phyloP scores from a whole-genome alignment of 331 rosid species.

The Pyracantha coccinea region DNA sequence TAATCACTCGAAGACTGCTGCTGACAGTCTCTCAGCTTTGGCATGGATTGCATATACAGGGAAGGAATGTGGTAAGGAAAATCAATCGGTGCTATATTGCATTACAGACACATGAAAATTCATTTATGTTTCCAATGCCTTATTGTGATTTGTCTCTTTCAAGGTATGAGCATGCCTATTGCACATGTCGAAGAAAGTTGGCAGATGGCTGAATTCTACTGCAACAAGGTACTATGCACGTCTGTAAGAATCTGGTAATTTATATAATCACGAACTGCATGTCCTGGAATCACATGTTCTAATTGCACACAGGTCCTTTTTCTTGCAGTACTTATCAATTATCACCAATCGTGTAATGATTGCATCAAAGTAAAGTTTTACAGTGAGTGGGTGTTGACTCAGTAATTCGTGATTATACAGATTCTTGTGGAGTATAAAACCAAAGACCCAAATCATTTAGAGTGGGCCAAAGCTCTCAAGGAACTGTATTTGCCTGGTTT shows the following conservation, averaged over 20 bases:
- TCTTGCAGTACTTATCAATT: background rate
- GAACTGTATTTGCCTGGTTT: constrained; percentile 91
- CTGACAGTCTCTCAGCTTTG: constrained; percentile 88
- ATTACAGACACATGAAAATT: background rate
- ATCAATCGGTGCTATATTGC: constrained; percentile 7
- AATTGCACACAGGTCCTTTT: background rate
- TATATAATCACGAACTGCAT: background rate
- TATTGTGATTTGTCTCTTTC: constrained; percentile 14
- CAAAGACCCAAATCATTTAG: constrained; percentile 88
- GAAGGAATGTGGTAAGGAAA: constrained; percentile 78
- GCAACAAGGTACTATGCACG: constrained; percentile 70
- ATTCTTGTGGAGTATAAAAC: constrained; percentile 80
- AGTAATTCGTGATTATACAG: constrained; percentile 33
- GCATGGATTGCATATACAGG: constrained; percentile 92
- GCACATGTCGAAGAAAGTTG: constrained; percentile 98
- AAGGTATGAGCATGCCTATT: constrained; percentile 98
- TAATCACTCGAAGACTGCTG: constrained; percentile 85
- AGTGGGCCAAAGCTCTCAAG: constrained; percentile 95
- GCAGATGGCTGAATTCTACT: constrained; percentile 99
- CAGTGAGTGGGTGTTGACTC: constrained; percentile 4
- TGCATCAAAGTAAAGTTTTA: background rate
- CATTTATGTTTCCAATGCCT: constrained; percentile 5
- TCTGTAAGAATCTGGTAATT: constrained; percentile 8
- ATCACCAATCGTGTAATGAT: background rate
- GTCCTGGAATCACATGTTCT: background rate